Base-by-base conservation (phyloP, 2,329 filamentous ascomycete species). In the Rasamsonia emersonii region DNA sequence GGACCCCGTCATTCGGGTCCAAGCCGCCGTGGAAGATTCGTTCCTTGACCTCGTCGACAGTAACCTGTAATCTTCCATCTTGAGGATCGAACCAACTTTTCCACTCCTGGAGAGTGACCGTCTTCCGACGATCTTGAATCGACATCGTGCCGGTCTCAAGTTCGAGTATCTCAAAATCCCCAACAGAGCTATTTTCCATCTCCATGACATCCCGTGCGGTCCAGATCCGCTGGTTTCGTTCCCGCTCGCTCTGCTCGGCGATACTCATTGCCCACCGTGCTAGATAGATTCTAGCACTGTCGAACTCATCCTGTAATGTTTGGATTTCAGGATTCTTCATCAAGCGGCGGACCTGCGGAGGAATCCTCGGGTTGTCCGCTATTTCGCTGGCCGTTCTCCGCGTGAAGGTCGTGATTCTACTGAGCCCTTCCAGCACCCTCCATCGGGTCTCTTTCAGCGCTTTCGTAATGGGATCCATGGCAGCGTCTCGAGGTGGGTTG, bases 201-300 rank as follows among this genome's bases (percentile, higher is more conserved):
- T 93, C 88, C 48, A 96, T 68, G 3, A 95, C 82, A 60, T 98
- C 91, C 42, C 79, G 79, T 1, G 86, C 89, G 0, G 88, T 95
- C 83, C 86, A 98, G 51, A 94, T 88, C 28, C 88, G 71, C 56
- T 88, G 82, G 31, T 78, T 83, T 15, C 81, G 70, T 47, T 98
- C 91, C 23, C 78, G 72, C 51, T 98, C 91, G 48, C 88, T 89
- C 63, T 98, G 91, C 56, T 98, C 93, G 0, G 91, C 88, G 42
- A 98, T 94, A 5, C 86, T 86, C 91, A 98, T 96, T 2, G 91
- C 91, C 91, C 91, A 98, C 41, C 91, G 73, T 14, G 91, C 91
- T 23, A 98, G 70, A 53, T 98, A 98, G 38, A 98, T 71, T 42
- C 91, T 75, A 3, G 93, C 91, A 49, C 86, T 94, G 64, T 98